These are phyloP conservation scores for Paecilomyces sp. DNA, from an alignment of 2,329 filamentous ascomycete genomes.

Conservation along the genomic window DNA sequence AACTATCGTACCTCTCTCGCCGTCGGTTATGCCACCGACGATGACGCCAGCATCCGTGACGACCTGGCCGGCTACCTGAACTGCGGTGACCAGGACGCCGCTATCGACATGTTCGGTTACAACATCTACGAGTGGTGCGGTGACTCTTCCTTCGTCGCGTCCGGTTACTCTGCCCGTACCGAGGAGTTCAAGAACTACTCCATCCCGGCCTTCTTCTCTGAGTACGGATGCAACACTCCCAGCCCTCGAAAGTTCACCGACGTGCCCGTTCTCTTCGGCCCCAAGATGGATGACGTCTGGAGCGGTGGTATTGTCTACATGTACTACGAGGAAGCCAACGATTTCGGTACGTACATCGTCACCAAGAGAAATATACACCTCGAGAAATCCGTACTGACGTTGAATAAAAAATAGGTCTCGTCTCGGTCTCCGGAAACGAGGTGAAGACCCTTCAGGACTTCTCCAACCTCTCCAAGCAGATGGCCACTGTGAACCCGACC, in stretches of 20 bases:
- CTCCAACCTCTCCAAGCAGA: constrained; percentile 61
- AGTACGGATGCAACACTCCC: constrained; percentile 87
- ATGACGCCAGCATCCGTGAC: constrained; percentile 74
- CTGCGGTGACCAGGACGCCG: constrained; percentile 59
- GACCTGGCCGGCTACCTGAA: constrained; percentile 90
- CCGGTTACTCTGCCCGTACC: constrained; percentile 76
- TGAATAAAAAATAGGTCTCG: constrained; percentile 26
- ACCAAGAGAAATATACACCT: neutral
- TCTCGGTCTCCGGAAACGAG: constrained; percentile 57
- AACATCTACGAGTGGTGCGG: constrained; percentile 99
- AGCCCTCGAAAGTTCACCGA: constrained; percentile 75
- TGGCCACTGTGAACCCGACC: constrained; percentile 60
- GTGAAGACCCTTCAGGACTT: constrained; percentile 70
- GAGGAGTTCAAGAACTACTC: constrained; percentile 83
- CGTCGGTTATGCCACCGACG: constrained; percentile 94
- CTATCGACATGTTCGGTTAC: constrained; percentile 98
- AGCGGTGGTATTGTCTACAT: constrained; percentile 98
- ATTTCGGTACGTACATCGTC: constrained; percentile 52
- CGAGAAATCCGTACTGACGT: neutral
- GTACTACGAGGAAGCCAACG: constrained; percentile 88
- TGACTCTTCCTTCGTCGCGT: constrained; percentile 65
- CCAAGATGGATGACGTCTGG: constrained; percentile 78
- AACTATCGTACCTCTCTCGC: constrained; percentile 65
- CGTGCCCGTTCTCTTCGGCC: constrained; percentile 70
- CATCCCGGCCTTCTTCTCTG: constrained; percentile 94